Evolutionary conservation across 306 rosid genomes (phyloP), one percentile per base, ranked within the genome.

Genomic region (Trichosanthes truncata): DNA sequence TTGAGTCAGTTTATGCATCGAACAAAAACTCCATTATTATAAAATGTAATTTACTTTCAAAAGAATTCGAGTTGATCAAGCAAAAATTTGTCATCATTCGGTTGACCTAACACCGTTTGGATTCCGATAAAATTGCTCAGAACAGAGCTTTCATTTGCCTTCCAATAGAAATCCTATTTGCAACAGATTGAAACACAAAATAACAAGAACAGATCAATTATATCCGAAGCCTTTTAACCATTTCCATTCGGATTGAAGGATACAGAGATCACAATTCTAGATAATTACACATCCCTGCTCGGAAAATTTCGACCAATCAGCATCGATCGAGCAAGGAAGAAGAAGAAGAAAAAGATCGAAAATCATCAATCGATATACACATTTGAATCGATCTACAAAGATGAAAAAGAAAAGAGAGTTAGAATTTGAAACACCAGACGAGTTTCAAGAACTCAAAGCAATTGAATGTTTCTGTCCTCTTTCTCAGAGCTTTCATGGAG

Each of bases 381-480:
- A 51, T 35, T 53, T 18, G 6, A 53, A 29, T 76, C 49, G 29
- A 51, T 33, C 46, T 3, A 21, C 0, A 43, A 6, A 43, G 15
- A 48, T 18, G n/a, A n/a, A n/a, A 6, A 3, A 17, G 13, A 29
- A n/a, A 55, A 51, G 29, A 67, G 36, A 20, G 12, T 73, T 26
- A 73, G 35, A 65, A 74, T 31, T n/a, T 63, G 15, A 63, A 38
- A 51, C 77, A 61, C 49, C 62, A 61, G 1, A 85, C 13, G 48
- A 83, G 29, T 52, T 71, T 69, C 43, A 86, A 36, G 74, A 84
- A 83, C 52, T 82, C 40, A 1, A 84, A 74, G 63, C 89, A 89
- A 0, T 21, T 31, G 15, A 74, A 65, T 43, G 74, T 20, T 51
- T 75, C 23, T 14, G 6, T 9, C 38, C 9, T 78, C 69, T 3